Evolutionary conservation across 805 yeast genomes (phyloP), one percentile per base, ranked within the genome.

Genomic region (Priceomyces haplophilus): DNA sequence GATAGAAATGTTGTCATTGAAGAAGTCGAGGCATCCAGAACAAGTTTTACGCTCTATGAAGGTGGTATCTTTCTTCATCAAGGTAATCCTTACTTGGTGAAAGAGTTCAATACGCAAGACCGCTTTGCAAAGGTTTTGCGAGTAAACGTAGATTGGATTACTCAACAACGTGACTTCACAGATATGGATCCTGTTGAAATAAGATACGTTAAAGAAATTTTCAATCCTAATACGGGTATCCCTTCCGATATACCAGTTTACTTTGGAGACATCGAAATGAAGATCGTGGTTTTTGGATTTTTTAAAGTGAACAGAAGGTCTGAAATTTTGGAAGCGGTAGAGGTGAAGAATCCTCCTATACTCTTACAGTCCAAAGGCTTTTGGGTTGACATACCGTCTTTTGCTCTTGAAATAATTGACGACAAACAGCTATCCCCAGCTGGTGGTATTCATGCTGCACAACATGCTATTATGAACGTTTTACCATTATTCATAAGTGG

Each of bases 391-490:
- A 74, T 93, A 1, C 95, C 97, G 0, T 56, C 61, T 3, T 54
- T 55, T n/a, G 86, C 88, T 0, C 55, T 90, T 11, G 80, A 80
- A 1, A 46, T 80, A 2, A 69, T 91, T 24, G 64, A 70, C 3
- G 61, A 58, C 3, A 88, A 88, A 50, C 53, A 69, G 1, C 64
- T 93, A 35, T 85, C 78, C 44, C 67, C 83, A 1, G 91, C 98
- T 0, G 99, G 87, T 4, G 95, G 93, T 0, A 87, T 93, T n/a
- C 99, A 93, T 65, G 97, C 95, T 1, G 95, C 96, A 0, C 91
- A 89, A 50, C 99, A 93, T 67, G 88, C 88, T 0, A 66, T 93
- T 1, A 82, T 93, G 76, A 82, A 86, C 37, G 73, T 87, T 45
- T 58, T 90, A 20, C 95, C 97, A 0, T 61, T 83, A 20, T 82